Conservation (phyloP, 305 asterid species). For the Fraxinus albicans region DNA sequence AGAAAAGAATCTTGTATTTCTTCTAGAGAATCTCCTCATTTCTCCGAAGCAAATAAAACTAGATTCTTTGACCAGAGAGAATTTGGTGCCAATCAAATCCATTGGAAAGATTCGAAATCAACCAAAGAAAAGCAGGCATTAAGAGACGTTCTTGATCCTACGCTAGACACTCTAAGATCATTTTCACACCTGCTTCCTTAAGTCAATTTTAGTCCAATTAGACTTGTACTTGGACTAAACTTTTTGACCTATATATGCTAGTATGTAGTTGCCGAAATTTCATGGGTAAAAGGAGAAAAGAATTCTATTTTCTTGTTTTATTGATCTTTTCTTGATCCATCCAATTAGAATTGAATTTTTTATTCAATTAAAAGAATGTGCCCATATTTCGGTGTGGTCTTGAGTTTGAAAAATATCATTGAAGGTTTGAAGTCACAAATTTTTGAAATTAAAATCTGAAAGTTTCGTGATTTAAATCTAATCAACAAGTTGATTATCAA, state of each 20-base stretch:
- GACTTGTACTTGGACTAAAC: background rate
- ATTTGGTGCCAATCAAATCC: too few species aligned
- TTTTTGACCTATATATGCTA: background rate
- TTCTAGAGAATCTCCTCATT: too few species aligned
- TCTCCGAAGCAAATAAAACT: too few species aligned
- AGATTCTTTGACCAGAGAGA: too few species aligned
- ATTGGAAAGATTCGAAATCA: too few species aligned
- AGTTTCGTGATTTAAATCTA: too few species aligned
- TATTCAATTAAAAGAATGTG: background rate
- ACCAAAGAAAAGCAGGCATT: too few species aligned
- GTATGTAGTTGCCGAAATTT: background rate
- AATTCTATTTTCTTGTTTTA: background rate
- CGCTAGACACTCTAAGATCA: too few species aligned
- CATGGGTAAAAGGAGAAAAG: background rate
- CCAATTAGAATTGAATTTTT: background rate
- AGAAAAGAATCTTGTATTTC: too few species aligned
- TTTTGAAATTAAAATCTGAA: too few species aligned
- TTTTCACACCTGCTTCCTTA: too few species aligned
- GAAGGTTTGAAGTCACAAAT: background rate
- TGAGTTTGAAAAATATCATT: background rate
- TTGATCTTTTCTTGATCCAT: background rate
- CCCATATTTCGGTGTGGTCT: background rate
- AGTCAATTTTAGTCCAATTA: background rate
- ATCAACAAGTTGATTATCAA: background rate
- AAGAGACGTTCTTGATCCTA: too few species aligned